These are phyloP conservation scores for Blastobotrys robertii DNA, from an alignment of 805 yeast genomes.

Conservation along the genomic window DNA sequence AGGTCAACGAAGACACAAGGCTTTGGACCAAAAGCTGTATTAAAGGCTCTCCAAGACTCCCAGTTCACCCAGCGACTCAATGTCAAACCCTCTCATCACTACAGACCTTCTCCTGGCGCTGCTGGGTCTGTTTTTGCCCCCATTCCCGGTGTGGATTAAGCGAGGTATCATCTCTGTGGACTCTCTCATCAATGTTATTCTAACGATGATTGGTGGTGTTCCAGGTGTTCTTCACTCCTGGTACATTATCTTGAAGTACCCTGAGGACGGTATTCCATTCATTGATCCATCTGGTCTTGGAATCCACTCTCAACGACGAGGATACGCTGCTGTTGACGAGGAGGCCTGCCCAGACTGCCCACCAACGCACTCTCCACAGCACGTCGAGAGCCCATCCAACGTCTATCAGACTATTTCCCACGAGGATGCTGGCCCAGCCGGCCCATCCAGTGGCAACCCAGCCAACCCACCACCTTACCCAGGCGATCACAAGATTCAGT, in stretches of 20 bases:
- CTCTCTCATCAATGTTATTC: constrained; percentile 40
- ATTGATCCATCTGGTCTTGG: not conserved
- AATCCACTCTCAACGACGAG: constrained; percentile 8
- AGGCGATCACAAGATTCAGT: constrained; percentile 16
- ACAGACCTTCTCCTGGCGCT: constrained; percentile 48
- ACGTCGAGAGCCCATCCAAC: not conserved
- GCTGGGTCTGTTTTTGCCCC: constrained; percentile 59
- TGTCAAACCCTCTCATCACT: constrained; percentile 5
- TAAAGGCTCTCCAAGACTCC: no score
- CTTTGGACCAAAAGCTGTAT: no score
- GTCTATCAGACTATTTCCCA: constrained; percentile 1
- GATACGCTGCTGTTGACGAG: constrained; percentile 10
- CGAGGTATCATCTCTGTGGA: constrained; percentile 53
- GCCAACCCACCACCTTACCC: constrained; percentile 8
- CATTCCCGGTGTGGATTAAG: constrained; percentile 60
- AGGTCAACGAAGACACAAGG: no score
- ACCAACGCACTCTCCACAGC: not conserved
- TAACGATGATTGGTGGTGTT: constrained; percentile 51
- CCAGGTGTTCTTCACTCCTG: constrained; percentile 64
- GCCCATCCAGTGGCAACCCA: constrained; percentile 6
- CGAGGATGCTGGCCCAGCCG: not conserved
- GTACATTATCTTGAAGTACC: constrained; percentile 38
- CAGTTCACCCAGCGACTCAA: no score
- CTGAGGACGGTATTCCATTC: constrained; percentile 16
- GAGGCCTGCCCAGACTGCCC: not conserved